These are phyloP conservation scores for Yamadazyma tumulicola DNA, from an alignment of 805 yeast species.

Conservation along the genomic window DNA sequence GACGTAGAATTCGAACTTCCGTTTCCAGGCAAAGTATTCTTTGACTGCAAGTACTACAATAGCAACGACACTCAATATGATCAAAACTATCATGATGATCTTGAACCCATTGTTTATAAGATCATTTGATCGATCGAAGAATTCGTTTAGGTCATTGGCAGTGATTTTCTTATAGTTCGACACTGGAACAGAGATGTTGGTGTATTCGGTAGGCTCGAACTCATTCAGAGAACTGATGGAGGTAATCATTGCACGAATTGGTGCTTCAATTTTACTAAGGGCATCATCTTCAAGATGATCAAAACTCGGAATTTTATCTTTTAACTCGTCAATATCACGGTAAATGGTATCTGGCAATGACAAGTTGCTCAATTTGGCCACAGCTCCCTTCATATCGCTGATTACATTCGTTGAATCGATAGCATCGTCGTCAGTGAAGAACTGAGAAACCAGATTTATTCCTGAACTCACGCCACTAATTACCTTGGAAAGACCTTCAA, in stretches of 20 bases:
- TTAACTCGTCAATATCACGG: conserved; percentile 48
- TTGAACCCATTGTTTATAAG: conserved; percentile 34
- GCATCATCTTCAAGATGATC: conserved; percentile 60
- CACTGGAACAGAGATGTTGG: background rate
- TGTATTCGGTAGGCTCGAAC: background rate
- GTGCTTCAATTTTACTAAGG: conserved; percentile 48
- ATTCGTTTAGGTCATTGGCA: conserved; percentile 27
- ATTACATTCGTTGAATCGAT: conserved; percentile 31
- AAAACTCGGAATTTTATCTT: conserved; percentile 57
- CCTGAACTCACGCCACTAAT: conserved; percentile 7
- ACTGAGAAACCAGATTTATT: conserved; percentile 20
- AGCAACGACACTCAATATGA: conserved; percentile 33
- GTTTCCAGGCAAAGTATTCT: conserved; percentile 49
- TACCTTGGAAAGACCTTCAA: conserved; percentile 5
- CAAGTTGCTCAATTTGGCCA: conserved; percentile 52
- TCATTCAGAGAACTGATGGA: no score
- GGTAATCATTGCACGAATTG: conserved; percentile 44
- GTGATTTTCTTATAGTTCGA: background rate
- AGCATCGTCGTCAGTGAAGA: conserved; percentile 43
- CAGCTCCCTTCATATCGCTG: conserved; percentile 53
- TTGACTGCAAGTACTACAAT: conserved; percentile 42
- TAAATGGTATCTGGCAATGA: conserved; percentile 66
- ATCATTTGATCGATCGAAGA: conserved; percentile 29
- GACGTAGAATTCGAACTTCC: conserved; percentile 30
- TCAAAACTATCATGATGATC: conserved; percentile 31